Conservation (phyloP, 805 yeast genomes). For the Grigorovia yakushimaensis region DNA sequence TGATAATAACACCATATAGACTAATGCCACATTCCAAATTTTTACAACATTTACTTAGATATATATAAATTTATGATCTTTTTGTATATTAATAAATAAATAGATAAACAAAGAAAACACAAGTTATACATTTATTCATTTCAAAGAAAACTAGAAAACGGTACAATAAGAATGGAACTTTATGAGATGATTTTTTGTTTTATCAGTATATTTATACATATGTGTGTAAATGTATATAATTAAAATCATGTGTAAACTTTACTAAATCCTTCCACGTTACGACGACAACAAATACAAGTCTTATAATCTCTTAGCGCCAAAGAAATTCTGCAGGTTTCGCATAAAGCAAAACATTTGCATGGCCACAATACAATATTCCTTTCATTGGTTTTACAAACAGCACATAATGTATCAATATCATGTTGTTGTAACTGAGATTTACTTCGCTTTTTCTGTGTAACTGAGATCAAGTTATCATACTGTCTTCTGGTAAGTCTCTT, state of each 20-base stretch:
- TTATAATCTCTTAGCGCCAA: slow-evolving; percentile 62
- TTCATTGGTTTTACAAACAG: slow-evolving; percentile 67
- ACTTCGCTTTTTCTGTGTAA: neutral
- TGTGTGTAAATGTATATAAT: too few species aligned
- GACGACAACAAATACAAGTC: slow-evolving; percentile 80
- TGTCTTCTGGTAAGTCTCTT: slow-evolving; percentile 1
- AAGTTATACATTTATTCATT: too few species aligned
- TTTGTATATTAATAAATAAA: too few species aligned
- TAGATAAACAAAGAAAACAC: too few species aligned
- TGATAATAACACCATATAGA: too few species aligned
- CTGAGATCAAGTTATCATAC: neutral
- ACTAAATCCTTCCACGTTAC: slow-evolving; percentile 49
- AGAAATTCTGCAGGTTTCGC: slow-evolving; percentile 73
- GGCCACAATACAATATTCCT: slow-evolving; percentile 85
- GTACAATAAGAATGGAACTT: too few species aligned
- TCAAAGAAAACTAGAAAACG: too few species aligned
- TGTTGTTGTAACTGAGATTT: neutral
- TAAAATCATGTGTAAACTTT: slow-evolving; percentile 18
- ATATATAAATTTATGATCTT: too few species aligned
- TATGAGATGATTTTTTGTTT: too few species aligned
- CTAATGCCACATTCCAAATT: too few species aligned
- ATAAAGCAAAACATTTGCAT: slow-evolving; percentile 78
- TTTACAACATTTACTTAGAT: too few species aligned
- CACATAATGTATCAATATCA: slow-evolving; percentile 43
- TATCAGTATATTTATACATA: neutral